Evolutionary conservation across 441 rosid species (phyloP).

Genomic region (Iberis amara): DNA sequence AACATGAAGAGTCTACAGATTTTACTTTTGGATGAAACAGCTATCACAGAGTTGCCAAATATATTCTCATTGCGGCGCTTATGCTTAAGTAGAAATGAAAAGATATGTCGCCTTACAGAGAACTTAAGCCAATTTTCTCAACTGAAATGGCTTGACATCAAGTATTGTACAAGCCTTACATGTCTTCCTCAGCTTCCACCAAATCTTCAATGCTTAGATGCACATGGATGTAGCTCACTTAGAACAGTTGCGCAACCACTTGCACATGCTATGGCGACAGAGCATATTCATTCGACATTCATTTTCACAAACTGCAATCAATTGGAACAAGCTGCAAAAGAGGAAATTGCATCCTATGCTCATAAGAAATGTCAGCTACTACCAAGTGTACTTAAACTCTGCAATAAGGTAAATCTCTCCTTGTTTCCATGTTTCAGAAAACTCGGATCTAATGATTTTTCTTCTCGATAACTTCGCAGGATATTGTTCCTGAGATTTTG

Average conservation of each 20-base stretch:
- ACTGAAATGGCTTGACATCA: slow-evolving; percentile 17
- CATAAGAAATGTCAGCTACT: slow-evolving; percentile 9
- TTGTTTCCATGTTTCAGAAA: neutral
- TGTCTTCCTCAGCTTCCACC: slow-evolving; percentile 28
- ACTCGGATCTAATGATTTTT: neutral
- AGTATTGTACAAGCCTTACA: slow-evolving; percentile 17
- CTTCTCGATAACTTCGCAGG: neutral
- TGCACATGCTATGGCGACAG: neutral
- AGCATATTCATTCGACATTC: slow-evolving; percentile 7
- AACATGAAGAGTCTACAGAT: slow-evolving; percentile 12
- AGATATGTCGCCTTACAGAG: slow-evolving; percentile 7
- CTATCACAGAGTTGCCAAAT: neutral
- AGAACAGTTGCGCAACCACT: neutral
- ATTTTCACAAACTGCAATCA: slow-evolving; percentile 16
- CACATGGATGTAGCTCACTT: slow-evolving; percentile 10
- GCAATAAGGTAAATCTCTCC: slow-evolving; percentile 7
- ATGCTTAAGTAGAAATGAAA: slow-evolving; percentile 15
- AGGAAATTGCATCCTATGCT: slow-evolving; percentile 7
- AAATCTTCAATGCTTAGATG: slow-evolving; percentile 6
- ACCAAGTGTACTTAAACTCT: slow-evolving; percentile 7
- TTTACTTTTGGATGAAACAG: slow-evolving; percentile 21
- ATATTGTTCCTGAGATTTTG: slow-evolving; percentile 11
- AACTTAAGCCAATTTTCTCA: neutral
- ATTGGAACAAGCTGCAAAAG: slow-evolving; percentile 21
- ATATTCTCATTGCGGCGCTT: slow-evolving; percentile 10